phyloP scores from a whole-genome alignment of 495 filamentous ascomycete genomes.

The Lichenothelia convexa region DNA sequence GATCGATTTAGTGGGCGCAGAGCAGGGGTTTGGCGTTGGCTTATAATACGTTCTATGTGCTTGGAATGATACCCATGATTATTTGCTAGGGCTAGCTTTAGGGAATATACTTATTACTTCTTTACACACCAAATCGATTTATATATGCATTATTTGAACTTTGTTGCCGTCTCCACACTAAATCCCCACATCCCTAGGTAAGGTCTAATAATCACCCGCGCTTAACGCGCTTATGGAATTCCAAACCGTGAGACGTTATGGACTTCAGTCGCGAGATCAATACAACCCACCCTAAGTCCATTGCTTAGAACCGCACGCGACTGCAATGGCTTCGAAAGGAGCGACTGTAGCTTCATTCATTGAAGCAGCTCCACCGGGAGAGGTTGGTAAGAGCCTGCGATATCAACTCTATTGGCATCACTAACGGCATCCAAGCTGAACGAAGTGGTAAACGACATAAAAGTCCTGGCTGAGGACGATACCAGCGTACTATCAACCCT shows the following conservation, averaged over 20 bases:
- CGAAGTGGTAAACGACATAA: slow-evolving; percentile 52
- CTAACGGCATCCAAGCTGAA: slow-evolving; percentile 1
- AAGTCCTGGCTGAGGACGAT: slow-evolving; percentile 56
- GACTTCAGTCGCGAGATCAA: not conserved
- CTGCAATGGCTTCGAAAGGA: slow-evolving; percentile 17
- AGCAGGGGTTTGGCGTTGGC: too few species aligned
- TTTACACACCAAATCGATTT: too few species aligned
- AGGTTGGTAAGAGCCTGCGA: slow-evolving; percentile 55
- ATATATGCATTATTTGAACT: too few species aligned
- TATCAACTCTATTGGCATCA: not conserved
- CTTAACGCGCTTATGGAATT: not conserved
- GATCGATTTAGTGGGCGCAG: too few species aligned
- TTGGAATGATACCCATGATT: too few species aligned
- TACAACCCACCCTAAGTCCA: not conserved
- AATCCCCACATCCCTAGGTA: too few species aligned
- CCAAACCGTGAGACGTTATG: not conserved
- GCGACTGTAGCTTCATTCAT: slow-evolving; percentile 52
- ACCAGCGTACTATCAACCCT: slow-evolving; percentile 50
- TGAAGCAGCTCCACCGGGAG: slow-evolving; percentile 86
- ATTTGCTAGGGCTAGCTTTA: too few species aligned
- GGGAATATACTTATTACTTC: too few species aligned
- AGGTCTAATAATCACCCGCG: too few species aligned
- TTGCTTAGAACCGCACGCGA: not conserved
- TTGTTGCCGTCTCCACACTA: too few species aligned
- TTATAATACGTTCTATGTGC: too few species aligned